Conservation (phyloP, 148 eudicot species). For the Vaccinium darrowii region DNA sequence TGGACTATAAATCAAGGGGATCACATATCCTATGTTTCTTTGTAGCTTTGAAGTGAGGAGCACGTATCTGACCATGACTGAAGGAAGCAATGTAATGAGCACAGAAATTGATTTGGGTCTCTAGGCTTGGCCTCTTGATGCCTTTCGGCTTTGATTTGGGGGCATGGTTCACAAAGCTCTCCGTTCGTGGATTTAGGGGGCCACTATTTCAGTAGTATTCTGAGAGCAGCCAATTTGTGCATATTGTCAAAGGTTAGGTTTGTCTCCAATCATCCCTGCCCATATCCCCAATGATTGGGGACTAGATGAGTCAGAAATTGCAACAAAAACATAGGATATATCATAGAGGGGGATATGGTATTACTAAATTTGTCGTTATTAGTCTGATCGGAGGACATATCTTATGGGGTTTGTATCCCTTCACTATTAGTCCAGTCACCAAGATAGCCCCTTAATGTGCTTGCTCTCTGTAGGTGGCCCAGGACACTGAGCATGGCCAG, state of each 20-base stretch:
- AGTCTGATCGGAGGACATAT: neutral
- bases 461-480: slow-evolving; percentile 39
- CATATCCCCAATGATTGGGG: too few relatives aligned
- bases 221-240: too few relatives aligned
- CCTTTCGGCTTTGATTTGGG: too few relatives aligned
- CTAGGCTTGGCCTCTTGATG: too few relatives aligned
- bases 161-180: too few relatives aligned
- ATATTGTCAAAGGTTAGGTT: too few relatives aligned
- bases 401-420: neutral
- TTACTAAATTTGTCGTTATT: neutral
- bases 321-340: neutral
- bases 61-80: neutral
- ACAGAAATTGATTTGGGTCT: too few relatives aligned
- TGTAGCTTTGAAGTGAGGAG: neutral
- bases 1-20: neutral
- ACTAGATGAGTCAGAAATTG: neutral
- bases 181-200: too few relatives aligned
- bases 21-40: neutral
- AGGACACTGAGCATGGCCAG: slow-evolving; percentile 55
- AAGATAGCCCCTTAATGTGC: neutral
- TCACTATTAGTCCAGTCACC: neutral
- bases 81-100: too few relatives aligned
- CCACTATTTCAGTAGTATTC: too few relatives aligned
- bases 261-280: too few relatives aligned
- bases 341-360: neutral